Evolutionary conservation across 805 yeast genomes (phyloP).

Genomic region (Candida gorgasii): DNA sequence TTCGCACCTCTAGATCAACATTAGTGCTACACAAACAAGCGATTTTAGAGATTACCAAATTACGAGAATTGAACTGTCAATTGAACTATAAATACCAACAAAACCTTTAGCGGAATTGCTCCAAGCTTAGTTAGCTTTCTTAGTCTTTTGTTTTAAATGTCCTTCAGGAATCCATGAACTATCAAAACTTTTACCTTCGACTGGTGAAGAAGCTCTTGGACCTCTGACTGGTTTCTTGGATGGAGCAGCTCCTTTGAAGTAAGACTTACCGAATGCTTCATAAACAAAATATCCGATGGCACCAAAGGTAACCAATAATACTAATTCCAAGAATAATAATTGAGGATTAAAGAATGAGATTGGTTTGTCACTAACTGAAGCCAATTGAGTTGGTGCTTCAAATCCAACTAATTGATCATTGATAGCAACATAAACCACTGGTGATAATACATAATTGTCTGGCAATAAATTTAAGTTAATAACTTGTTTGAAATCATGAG

Average conservation of each 20-base stretch:
- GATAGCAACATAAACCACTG: conserved; percentile 55
- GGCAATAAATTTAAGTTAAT: conserved; percentile 60
- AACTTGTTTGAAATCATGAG: conserved; percentile 54
- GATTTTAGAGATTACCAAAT: neutral
- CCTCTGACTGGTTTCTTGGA: conserved; percentile 22
- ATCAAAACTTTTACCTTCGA: conserved; percentile 34
- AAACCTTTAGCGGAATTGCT: neutral
- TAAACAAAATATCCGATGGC: conserved; percentile 51
- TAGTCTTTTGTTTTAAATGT: conserved; percentile 43
- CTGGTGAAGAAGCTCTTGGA: conserved; percentile 15
- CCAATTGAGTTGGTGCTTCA: conserved; percentile 57
- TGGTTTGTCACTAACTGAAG: conserved; percentile 61
- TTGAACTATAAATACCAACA: too few species aligned
- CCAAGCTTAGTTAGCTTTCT: conserved; percentile 21
- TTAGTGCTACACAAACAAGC: too few species aligned
- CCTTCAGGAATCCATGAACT: conserved; percentile 61
- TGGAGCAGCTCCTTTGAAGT: conserved; percentile 34
- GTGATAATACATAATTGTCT: conserved; percentile 57
- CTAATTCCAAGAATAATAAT: conserved; percentile 59
- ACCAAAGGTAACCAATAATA: conserved; percentile 51
- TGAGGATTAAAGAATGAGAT: conserved; percentile 74
- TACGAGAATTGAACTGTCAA: too few species aligned
- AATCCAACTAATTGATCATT: conserved; percentile 53
- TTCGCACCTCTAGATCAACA: too few species aligned
- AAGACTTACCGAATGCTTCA: conserved; percentile 45